Percentiles rank a stretch among this genome's conserved stretches.
These are phyloP conservation scores for Leishmania amazonensis DNA, from an alignment of 208 protist genomes.

Conservation along the genomic window DNA sequence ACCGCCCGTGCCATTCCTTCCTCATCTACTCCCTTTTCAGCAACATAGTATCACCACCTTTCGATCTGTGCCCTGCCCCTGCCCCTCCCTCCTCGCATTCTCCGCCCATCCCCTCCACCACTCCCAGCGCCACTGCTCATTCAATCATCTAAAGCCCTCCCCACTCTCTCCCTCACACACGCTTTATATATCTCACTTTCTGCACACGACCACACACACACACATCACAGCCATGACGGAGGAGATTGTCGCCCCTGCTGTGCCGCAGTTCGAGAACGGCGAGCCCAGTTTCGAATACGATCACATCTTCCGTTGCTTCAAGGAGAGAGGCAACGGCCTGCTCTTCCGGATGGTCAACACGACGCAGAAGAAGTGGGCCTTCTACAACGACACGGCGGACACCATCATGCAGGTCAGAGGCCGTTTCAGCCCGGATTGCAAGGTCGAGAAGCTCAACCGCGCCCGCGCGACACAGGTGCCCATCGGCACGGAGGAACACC, in stretches of 20 bases:
- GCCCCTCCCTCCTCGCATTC: conserved; percentile 1
- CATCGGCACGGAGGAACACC: not conserved
- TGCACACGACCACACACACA: not conserved
- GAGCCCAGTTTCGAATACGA: conserved; percentile 33
- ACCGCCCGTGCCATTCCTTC: not conserved
- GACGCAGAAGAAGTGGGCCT: conserved; percentile 44
- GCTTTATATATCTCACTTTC: no score
- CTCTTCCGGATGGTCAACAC: conserved; percentile 61
- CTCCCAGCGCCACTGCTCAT: not conserved
- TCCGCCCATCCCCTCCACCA: not conserved
- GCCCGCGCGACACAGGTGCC: conserved; percentile 21
- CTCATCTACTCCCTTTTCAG: not conserved
- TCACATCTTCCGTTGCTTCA: conserved; percentile 63
- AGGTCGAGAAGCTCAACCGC: conserved; percentile 27
- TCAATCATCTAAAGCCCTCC: not conserved
- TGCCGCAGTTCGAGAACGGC: conserved; percentile 30
- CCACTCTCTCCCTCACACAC: not conserved
- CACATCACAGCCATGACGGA: conserved; percentile 25
- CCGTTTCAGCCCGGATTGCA: conserved; percentile 29
- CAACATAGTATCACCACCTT: not conserved
- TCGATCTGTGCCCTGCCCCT: not conserved
- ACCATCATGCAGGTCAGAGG: conserved; percentile 37
- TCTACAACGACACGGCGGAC: conserved; percentile 68
- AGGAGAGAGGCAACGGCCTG: conserved; percentile 34
- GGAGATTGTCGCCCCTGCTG: conserved; percentile 18